Evolutionary conservation across 2,329 filamentous ascomycete genomes (phyloP).

Genomic region (Claviceps quebecensis): DNA sequence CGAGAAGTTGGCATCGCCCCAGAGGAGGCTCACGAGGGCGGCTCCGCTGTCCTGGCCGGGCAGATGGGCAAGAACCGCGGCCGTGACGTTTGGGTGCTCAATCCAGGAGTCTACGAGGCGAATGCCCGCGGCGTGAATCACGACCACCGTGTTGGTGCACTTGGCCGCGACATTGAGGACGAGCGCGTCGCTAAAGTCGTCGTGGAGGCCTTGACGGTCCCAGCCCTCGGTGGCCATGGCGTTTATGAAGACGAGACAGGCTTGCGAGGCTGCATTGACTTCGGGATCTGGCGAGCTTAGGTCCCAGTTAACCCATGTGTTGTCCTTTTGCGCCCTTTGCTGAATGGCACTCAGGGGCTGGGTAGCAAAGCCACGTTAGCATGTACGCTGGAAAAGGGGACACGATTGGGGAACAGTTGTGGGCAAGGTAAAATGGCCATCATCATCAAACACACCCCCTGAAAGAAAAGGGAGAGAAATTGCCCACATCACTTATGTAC

Average conservation of each 20-base stretch:
- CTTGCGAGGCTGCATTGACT: constrained; percentile 31
- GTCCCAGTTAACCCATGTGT: constrained; percentile 41
- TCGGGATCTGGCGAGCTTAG: constrained; percentile 17
- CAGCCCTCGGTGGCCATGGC: constrained; percentile 67
- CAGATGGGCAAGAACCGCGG: constrained; percentile 46
- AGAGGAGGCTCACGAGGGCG: constrained; percentile 40
- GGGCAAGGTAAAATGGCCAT: too few species aligned
- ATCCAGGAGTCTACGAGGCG: constrained; percentile 51
- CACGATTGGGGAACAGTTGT: neutral
- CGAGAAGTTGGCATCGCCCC: constrained; percentile 37
- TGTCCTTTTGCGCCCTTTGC: constrained; percentile 35
- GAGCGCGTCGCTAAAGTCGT: constrained; percentile 50
- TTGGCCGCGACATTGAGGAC: constrained; percentile 44
- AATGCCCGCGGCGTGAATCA: constrained; percentile 49
- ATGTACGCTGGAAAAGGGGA: neutral
- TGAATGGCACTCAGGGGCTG: constrained; percentile 44
- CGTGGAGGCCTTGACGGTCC: constrained; percentile 50
- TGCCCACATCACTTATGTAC: constrained; percentile 32
- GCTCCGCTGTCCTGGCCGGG: constrained; percentile 53
- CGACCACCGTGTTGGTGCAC: constrained; percentile 49
- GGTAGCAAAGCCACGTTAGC: neutral
- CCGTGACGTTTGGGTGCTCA: constrained; percentile 50
- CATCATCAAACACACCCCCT: too few species aligned
- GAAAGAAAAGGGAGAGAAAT: neutral
- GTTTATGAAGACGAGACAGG: constrained; percentile 74